Conservation (phyloP, 208 protist genomes). For the Acanthamoeba royreba region DNA sequence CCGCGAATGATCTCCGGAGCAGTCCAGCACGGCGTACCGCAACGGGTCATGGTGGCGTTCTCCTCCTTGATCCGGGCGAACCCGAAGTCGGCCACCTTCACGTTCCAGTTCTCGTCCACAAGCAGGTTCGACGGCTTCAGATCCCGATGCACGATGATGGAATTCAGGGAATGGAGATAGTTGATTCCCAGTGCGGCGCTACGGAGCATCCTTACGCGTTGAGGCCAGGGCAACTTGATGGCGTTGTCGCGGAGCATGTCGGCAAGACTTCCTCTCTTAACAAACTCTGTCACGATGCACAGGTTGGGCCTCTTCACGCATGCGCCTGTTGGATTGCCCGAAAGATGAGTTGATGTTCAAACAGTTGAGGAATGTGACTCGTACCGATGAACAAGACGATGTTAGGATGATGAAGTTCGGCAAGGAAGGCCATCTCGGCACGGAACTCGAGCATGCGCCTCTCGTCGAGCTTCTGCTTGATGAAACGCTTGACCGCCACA, state of each 20-base stretch:
- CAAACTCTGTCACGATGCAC: conserved; percentile 35
- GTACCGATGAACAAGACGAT: conserved; percentile 34
- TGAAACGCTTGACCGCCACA: not conserved
- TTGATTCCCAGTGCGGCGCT: not conserved
- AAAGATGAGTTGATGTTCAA: not conserved
- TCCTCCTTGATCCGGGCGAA: conserved; percentile 42
- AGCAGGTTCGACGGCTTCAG: conserved; percentile 45
- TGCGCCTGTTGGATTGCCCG: not conserved
- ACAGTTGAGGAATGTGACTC: not conserved
- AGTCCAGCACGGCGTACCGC: conserved; percentile 64
- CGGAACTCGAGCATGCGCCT: not conserved
- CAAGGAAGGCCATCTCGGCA: conserved; percentile 23
- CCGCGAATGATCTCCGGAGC: not conserved
- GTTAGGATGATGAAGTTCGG: conserved; percentile 11
- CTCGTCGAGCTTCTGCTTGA: conserved; percentile 23
- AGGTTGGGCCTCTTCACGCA: not conserved
- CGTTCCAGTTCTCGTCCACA: conserved; percentile 67
- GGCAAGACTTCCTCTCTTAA: not conserved
- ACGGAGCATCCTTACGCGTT: not conserved
- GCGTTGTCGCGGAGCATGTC: not conserved
- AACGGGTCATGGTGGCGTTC: conserved; percentile 59
- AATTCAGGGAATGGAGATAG: not conserved
- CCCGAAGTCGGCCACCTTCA: conserved; percentile 74
- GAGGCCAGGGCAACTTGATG: not conserved
- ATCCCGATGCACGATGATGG: conserved; percentile 39